Evolutionary conservation across 1,139 yeast genomes (phyloP).

Genomic region (Zygosaccharomyces sapae): DNA sequence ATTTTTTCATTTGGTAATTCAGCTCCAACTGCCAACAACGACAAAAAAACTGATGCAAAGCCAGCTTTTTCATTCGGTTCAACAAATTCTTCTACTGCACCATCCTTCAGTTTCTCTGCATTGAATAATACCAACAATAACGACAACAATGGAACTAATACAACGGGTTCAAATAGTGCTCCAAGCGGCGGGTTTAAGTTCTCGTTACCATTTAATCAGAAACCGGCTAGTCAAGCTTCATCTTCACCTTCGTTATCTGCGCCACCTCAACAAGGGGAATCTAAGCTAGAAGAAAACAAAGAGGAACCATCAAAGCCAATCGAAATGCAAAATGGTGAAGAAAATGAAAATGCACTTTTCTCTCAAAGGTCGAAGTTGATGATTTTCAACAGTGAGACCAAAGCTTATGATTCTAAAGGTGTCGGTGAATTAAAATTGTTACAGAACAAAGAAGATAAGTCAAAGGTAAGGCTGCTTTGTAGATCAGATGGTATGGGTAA

Average conservation of each 20-base stretch:
- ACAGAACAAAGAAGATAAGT: slow-evolving; percentile 49
- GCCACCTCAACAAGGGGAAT: slow-evolving; percentile 29
- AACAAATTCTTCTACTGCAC: slow-evolving; percentile 13
- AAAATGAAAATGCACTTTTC: slow-evolving; percentile 62
- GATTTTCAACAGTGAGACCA: slow-evolving; percentile 51
- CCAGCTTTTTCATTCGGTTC: slow-evolving; percentile 30
- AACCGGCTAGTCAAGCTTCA: slow-evolving; percentile 4
- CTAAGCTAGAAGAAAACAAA: slow-evolving; percentile 47
- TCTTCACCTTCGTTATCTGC: slow-evolving; percentile 8
- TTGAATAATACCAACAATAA: slow-evolving; percentile 1
- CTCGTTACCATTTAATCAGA: slow-evolving; percentile 32
- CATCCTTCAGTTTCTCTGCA: slow-evolving; percentile 24
- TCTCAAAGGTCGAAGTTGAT: slow-evolving; percentile 71
- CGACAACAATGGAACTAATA: neutral
- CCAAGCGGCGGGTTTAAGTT: slow-evolving; percentile 32
- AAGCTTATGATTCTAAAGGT: slow-evolving; percentile 59
- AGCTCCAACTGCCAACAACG: slow-evolving; percentile 7
- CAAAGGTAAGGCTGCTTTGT: slow-evolving; percentile 66
- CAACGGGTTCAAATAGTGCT: slow-evolving; percentile 12
- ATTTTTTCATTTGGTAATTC: slow-evolving; percentile 2
- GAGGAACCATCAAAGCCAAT: slow-evolving; percentile 47
- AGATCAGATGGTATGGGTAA: slow-evolving; percentile 89
- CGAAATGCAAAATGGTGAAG: slow-evolving; percentile 74
- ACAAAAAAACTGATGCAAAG: slow-evolving; percentile 13
- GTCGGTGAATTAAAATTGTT: slow-evolving; percentile 78